A percentile compares a stretch with the other conserved stretches of the same genome.
These are phyloP conservation scores for Diaporthe eres DNA, from an alignment of 2,329 filamentous ascomycete species.

Conservation along the genomic window DNA sequence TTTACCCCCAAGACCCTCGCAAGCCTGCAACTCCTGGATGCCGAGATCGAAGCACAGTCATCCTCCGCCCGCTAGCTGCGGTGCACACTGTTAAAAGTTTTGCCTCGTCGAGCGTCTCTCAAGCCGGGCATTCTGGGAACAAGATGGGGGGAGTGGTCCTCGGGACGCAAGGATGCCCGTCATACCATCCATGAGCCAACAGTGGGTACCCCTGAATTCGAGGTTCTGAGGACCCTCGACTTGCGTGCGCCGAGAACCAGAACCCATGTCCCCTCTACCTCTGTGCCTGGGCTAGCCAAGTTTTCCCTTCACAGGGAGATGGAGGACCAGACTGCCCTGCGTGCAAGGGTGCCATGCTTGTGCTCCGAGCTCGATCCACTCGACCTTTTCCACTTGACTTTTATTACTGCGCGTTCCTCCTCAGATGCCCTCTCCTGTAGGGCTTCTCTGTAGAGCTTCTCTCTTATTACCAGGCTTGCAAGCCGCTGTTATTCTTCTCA, in stretches of 20 bases:
- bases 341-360: constrained; percentile 26
- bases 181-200: constrained; percentile 24
- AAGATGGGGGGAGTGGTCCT: constrained; percentile 1
- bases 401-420: constrained; percentile 35
- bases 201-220: constrained; percentile 25
- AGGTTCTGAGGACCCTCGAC: neutral
- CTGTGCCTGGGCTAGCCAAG: constrained; percentile 16
- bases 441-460: constrained; percentile 32
- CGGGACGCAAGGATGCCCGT: constrained; percentile 28
- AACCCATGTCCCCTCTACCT: constrained; percentile 6
- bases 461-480: constrained; percentile 25
- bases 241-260: neutral
- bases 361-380: constrained; percentile 36
- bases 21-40: neutral
- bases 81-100: constrained; percentile 1
- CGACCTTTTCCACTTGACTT: constrained; percentile 36
- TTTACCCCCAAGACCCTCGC: neutral
- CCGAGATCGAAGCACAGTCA: constrained; percentile 13
- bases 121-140: neutral
- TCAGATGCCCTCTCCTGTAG: constrained; percentile 12
- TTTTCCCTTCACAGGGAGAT: constrained; percentile 22
- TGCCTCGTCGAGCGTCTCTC: constrained; percentile 12
- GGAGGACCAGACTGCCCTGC: constrained; percentile 20
- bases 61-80: neutral
- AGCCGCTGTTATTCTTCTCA: constrained; percentile 22